A percentile compares a stretch with the other conserved stretches of the same genome.
These are phyloP conservation scores for Collybiopsis luxurians DNA, from an alignment of 768 basidiomycete genomes.

Conservation along the genomic window DNA sequence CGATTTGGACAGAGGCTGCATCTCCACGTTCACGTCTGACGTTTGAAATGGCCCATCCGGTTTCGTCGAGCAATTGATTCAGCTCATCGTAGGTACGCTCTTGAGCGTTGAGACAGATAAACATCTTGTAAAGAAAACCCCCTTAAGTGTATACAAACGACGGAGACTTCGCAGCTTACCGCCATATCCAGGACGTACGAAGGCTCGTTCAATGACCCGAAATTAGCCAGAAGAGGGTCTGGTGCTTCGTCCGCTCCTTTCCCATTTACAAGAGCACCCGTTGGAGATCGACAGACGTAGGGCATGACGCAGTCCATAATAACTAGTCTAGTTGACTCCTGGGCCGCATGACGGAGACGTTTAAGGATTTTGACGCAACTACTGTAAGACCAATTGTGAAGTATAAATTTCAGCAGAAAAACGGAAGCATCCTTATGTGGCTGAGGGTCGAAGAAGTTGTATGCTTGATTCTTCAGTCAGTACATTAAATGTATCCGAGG, in stretches of 20 bases:
- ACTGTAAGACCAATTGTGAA: constrained; percentile 54
- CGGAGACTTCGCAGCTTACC: constrained; percentile 25
- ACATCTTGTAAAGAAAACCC: constrained; percentile 5
- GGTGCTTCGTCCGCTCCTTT: constrained; percentile 26
- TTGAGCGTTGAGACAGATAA: constrained; percentile 10
- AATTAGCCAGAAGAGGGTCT: constrained; percentile 35
- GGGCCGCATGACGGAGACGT: constrained; percentile 38
- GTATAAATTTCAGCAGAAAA: constrained; percentile 44
- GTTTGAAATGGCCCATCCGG: constrained; percentile 10
- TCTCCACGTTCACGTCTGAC: constrained; percentile 8
- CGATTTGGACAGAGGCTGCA: constrained; percentile 11
- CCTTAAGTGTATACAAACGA: background rate
- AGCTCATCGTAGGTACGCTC: constrained; percentile 11
- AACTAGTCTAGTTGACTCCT: constrained; percentile 27
- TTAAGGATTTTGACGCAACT: constrained; percentile 37
- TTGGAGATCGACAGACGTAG: constrained; percentile 27
- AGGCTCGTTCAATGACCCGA: constrained; percentile 34
- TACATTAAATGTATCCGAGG: no score
- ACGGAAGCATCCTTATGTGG: constrained; percentile 33
- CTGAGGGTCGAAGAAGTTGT: constrained; percentile 53
- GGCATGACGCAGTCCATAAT: constrained; percentile 39
- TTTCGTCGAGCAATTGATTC: background rate
- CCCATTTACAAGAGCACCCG: constrained; percentile 18
- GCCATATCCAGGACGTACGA: constrained; percentile 32
- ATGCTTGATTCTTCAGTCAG: constrained; percentile 32